Evolutionary conservation across 192 early-diverging fungal species (phyloP).

Genomic region (Backusella mclennaniae): DNA sequence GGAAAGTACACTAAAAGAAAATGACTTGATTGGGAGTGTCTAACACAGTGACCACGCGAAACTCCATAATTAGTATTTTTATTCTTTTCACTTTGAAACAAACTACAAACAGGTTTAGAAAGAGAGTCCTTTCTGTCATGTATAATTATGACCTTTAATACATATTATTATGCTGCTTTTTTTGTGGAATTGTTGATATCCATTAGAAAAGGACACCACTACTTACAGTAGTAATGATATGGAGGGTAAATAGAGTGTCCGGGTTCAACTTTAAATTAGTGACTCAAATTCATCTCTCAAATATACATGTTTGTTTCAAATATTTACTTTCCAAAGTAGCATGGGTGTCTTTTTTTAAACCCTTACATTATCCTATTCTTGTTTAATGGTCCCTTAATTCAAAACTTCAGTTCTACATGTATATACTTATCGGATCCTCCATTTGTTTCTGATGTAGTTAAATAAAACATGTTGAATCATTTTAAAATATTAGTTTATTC

Average conservation of each 20-base stretch:
- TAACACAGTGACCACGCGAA: not conserved
- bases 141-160: too few relatives aligned
- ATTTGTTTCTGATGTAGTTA: not conserved
- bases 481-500: slow-evolving; percentile 1
- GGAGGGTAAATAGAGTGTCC: not conserved
- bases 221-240: not conserved
- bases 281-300: not conserved
- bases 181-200: not conserved
- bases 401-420: not conserved
- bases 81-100: not conserved
- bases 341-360: not conserved
- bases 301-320: too few relatives aligned
- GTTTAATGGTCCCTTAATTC: not conserved
- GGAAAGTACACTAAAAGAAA: not conserved
- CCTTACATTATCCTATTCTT: not conserved
- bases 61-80: not conserved
- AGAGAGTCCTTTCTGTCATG: not conserved
- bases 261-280: not conserved
- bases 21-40: not conserved
- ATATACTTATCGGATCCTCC: not conserved
- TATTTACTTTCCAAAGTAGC: not conserved
- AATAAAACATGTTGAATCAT: not conserved
- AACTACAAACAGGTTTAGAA: not conserved
- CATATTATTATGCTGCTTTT: too few relatives aligned
- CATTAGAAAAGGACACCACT: not conserved